These are phyloP conservation scores for Clarireedia homoeocarpa DNA, from an alignment of 2,329 filamentous ascomycete species.

Conservation along the genomic window DNA sequence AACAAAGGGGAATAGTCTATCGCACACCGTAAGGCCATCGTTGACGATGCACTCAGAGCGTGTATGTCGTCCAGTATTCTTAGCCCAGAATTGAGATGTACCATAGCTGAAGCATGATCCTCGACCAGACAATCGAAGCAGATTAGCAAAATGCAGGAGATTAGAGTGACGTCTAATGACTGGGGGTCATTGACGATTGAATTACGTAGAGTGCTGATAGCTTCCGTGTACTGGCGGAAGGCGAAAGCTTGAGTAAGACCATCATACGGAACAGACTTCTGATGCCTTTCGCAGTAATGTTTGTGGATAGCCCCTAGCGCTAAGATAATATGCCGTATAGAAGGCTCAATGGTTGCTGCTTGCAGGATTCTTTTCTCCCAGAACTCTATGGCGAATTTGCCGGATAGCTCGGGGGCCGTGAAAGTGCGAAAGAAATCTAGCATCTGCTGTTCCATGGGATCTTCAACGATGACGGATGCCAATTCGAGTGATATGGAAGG, in stretches of 20 bases:
- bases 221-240: constrained; percentile 50
- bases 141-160: constrained; percentile 56
- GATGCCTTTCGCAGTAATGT: constrained; percentile 33
- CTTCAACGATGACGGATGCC: constrained; percentile 4
- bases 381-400: constrained; percentile 22
- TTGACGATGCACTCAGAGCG: constrained; percentile 6
- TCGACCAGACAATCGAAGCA: constrained; percentile 45
- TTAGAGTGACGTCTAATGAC: constrained; percentile 37
- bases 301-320: constrained; percentile 26
- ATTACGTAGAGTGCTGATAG: constrained; percentile 33
- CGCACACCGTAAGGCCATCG: constrained; percentile 17
- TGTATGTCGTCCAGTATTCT: constrained; percentile 24
- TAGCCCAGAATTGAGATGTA: constrained; percentile 24
- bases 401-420: constrained; percentile 21
- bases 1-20: constrained; percentile 21
- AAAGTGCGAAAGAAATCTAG: constrained; percentile 21
- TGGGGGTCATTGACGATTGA: constrained; percentile 21
- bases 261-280: constrained; percentile 29
- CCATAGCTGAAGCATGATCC: constrained; percentile 23
- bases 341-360: constrained; percentile 19
- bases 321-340: constrained; percentile 24
- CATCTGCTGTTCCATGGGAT: constrained; percentile 18
- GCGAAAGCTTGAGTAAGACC: constrained; percentile 35
- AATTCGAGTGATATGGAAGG: not conserved
- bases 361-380: constrained; percentile 22